Percentiles rank a stretch among this genome's conserved stretches.
Conservation (phyloP, 495 filamentous ascomycete genomes). For the Penicillium verhagenii region DNA sequence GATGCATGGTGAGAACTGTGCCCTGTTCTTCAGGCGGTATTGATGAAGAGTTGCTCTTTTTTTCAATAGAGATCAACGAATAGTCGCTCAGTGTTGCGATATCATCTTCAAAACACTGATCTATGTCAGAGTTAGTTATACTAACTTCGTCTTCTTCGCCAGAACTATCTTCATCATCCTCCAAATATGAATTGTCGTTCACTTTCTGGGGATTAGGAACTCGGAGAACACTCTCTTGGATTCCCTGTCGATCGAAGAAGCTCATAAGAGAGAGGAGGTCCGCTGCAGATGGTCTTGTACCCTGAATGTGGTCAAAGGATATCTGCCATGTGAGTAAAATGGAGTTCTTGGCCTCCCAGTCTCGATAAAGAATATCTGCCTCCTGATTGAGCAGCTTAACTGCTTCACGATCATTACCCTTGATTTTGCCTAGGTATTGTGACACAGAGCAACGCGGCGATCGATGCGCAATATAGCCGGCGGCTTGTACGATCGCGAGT, state of each 20-base stretch:
- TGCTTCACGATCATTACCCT: background rate
- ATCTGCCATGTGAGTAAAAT: conserved; percentile 32
- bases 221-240: conserved; percentile 2
- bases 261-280: conserved; percentile 29
- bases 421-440: conserved; percentile 38
- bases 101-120: too few relatives aligned
- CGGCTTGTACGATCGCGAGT: conserved; percentile 5
- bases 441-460: conserved; percentile 21
- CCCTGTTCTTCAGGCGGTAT: too few relatives aligned
- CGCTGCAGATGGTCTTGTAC: conserved; percentile 17
- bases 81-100: too few relatives aligned
- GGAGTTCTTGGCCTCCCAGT: conserved; percentile 22
- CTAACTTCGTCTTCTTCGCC: too few relatives aligned
- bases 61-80: too few relatives aligned
- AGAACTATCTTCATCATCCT: too few relatives aligned
- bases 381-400: background rate
- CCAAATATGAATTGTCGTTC: too few relatives aligned
- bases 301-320: conserved; percentile 28
- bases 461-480: conserved; percentile 5
- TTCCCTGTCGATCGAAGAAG: conserved; percentile 23
- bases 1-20: too few relatives aligned
- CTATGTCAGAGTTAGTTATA: too few relatives aligned
- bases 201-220: too few relatives aligned
- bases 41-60: too few relatives aligned
- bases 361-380: conserved; percentile 15